phyloP scores from a whole-genome alignment of 768 basidiomycete species.

The Collybia mongolica region DNA sequence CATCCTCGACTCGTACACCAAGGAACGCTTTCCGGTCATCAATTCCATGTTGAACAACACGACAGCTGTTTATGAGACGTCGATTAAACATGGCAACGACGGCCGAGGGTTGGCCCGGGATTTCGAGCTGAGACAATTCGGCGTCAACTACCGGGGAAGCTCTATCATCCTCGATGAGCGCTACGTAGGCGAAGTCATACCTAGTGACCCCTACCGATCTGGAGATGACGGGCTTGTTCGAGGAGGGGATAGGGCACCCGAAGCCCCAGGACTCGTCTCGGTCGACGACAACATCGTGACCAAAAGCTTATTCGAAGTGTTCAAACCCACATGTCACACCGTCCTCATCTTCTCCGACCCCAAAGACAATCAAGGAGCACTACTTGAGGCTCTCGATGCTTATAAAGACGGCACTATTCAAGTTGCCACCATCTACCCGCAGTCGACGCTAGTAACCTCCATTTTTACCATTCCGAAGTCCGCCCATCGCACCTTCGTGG shows the following conservation, averaged over 20 bases:
- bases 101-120: not conserved
- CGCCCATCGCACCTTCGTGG: not conserved
- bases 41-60: not conserved
- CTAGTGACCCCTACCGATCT: not conserved
- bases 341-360: constrained; percentile 3
- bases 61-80: too few species aligned
- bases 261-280: constrained; percentile 1
- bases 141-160: not conserved
- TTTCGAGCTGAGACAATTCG: not conserved
- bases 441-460: too few species aligned
- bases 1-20: not conserved
- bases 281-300: not conserved
- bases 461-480: too few species aligned
- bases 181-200: not conserved
- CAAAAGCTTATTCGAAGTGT: constrained; percentile 2
- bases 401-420: too few species aligned
- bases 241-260: constrained; percentile 5
- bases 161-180: not conserved
- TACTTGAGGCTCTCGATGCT: not conserved
- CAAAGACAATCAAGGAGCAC: not conserved
- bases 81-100: not conserved
- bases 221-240: not conserved
- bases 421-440: too few species aligned
- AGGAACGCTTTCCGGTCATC: not conserved
- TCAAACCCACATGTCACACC: constrained; percentile 5